Base-by-base conservation (phyloP, 2,329 filamentous ascomycete species). In the Xylaria multiplex region DNA sequence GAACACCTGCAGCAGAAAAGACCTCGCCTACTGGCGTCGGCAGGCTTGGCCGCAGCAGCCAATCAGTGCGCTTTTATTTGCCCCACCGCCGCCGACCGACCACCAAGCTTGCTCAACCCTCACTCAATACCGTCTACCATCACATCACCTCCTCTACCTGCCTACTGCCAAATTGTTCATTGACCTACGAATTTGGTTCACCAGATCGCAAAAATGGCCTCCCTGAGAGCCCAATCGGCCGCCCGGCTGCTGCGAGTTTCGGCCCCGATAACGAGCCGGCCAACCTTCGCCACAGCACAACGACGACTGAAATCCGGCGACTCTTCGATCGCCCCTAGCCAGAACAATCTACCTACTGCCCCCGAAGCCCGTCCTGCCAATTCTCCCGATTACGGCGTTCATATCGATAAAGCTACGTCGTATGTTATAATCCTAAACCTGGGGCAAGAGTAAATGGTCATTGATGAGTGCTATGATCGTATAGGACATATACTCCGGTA, bases 321-420 rank as follows among this genome's bases (percentile, higher is more conserved):
- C 64, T 61, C 59, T 66, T 65, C 69, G 19, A 73, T 66, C 85
- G 85, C 82, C 49, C 78, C 82, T 45, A 75, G 81, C 55, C 74
- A 77, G 65, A 72, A 75, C 67, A 73, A 77, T 14, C 32, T 62
- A 68, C 78, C 66, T 27, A 64, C 61, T 27, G 65, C 78, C 75
- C 69, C 77, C 78, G 60, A 77, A 79, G 69, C 77, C 75, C 69
- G 77, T 75, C 68, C 80, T 77, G 64, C 83, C 71, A 92, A 96
- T 78, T 85, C 91, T 74, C 93, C 93, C 67, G 91, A 97, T 78
- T 97, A 96, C 79, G 86, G 86, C 71, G 91, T 90, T 49, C 89
- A 89, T 57, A 86, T 92, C 74, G 95, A 98, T 81, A 94, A 93
- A 81, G 92, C 92, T 69, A 96, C 93, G 71, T 97, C 94, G 94